Base-by-base conservation (phyloP, 2,329 filamentous ascomycete species). In the Parastagonospora avenae region DNA sequence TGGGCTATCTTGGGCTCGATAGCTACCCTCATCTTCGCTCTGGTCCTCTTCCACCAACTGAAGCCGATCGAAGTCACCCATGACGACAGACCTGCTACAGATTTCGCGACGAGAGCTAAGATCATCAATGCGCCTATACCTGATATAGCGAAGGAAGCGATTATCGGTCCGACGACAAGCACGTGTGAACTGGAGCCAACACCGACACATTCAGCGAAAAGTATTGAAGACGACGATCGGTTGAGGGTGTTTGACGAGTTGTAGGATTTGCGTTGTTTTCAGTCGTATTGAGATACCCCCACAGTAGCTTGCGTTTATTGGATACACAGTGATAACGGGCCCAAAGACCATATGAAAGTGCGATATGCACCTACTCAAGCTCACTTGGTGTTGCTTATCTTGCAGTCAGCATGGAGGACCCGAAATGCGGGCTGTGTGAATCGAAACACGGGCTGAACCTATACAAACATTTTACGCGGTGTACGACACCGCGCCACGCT, bases 1-100 rank as follows among this genome's bases (percentile, higher is more conserved):
- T 90, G 87, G 85, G 79, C 84, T 33, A 78, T 85, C 54, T 52
- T 82, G 76, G 16, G 68, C 78, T 36, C 68, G 76, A 12, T 77
- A 32, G 30, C 84, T 31, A 30, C 67, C 76, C 4, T 76, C 35
- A 51, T 87, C 31, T 59, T 83, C 2, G 52, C 84, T 14, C 53
- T 81, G 2, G 69, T 83, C 7, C 48, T 73, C 29, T 67, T 74
- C 35, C 65, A 72, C 40, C 67, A 72, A 8, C 53, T 71, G 24
- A 67, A 55, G 38, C 60, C 67, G 1, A 52, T 53, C 2, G 46
- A 64, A 9, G 19, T 39, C 11, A 38, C 44, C 8, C 30, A 50
- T 7, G 28, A 57, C 12, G 48, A 49, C 1, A 55, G 59, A 9
- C 46, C 40, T 1, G 33, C 43, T 2, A 52, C 64, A 2, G 58